Percentiles rank a stretch among this genome's conserved stretches.
phyloP scores from a whole-genome alignment of 2,329 filamentous ascomycete species.

The Sarocladium kiliense region DNA sequence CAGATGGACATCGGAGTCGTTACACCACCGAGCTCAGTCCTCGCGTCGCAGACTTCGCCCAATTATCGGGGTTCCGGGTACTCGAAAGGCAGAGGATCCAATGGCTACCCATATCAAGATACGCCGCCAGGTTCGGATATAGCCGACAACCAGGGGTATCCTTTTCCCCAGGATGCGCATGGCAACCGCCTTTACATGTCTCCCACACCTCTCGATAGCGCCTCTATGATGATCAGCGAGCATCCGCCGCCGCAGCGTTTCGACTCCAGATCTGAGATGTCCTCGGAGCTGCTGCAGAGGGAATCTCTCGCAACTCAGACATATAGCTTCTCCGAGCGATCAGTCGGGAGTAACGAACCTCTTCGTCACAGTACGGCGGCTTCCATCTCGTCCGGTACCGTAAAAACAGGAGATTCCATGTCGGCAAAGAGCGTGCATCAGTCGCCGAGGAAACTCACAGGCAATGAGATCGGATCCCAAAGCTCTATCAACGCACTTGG shows the following conservation, averaged over 20 bases:
- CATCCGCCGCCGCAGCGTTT: background rate
- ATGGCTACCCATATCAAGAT: background rate
- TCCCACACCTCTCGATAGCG: background rate
- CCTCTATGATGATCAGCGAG: background rate
- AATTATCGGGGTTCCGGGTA: background rate
- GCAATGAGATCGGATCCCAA: conserved; percentile 25
- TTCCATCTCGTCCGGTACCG: background rate
- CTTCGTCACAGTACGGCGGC: background rate
- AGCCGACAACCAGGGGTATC: background rate
- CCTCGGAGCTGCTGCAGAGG: background rate
- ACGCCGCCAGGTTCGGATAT: background rate
- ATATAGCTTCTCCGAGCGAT: conserved; percentile 1
- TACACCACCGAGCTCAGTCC: background rate
- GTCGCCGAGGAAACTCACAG: background rate
- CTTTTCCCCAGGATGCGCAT: background rate
- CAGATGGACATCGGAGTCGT: background rate
- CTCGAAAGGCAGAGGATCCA: background rate
- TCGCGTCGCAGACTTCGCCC: background rate
- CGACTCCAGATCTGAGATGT: background rate
- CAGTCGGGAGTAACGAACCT: background rate
- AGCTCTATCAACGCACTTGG: conserved; percentile 30
- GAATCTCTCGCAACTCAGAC: background rate
- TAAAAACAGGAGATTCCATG: conserved; percentile 1
- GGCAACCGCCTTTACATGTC: background rate
- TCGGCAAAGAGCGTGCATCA: conserved; percentile 4